Evolutionary conservation across 2,329 filamentous ascomycete genomes (phyloP).

Genomic region (Aspergillus ustus): DNA sequence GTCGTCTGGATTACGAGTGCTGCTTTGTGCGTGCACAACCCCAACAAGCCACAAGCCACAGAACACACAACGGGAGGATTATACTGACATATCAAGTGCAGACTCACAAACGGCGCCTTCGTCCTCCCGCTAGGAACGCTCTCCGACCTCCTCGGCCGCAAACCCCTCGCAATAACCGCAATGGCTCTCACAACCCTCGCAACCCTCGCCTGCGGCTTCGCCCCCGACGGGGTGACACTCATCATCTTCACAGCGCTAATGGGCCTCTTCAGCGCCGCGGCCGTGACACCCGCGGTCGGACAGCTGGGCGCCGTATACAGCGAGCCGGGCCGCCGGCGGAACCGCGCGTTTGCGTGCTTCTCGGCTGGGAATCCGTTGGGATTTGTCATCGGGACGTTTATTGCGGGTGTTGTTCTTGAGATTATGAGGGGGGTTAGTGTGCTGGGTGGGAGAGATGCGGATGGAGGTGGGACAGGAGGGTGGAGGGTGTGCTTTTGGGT

Average conservation of each 20-base stretch:
- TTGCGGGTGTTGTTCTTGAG: conserved; percentile 65
- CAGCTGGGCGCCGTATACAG: conserved; percentile 67
- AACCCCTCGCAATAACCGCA: conserved; percentile 62
- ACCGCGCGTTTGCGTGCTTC: conserved; percentile 68
- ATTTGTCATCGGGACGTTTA: conserved; percentile 62
- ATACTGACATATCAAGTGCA: conserved; percentile 26
- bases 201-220: conserved; percentile 63
- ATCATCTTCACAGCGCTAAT: conserved; percentile 67
- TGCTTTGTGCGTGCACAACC: conserved; percentile 46
- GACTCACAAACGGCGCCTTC: conserved; percentile 66
- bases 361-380: conserved; percentile 62
- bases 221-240: conserved; percentile 61
- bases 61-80: too few relatives aligned
- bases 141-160: conserved; percentile 69
- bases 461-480: conserved; percentile 31
- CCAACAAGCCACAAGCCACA: too few relatives aligned
- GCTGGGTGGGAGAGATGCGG: background rate
- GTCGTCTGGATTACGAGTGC: conserved; percentile 69
- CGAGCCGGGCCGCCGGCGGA: conserved; percentile 66
- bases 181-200: conserved; percentile 64
- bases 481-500: conserved; percentile 69
- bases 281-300: conserved; percentile 67
- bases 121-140: conserved; percentile 69
- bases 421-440: conserved; percentile 44
- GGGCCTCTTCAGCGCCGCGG: conserved; percentile 67